These are phyloP conservation scores for Suillus ampliporus DNA, from an alignment of 768 basidiomycete genomes.

Conservation along the genomic window DNA sequence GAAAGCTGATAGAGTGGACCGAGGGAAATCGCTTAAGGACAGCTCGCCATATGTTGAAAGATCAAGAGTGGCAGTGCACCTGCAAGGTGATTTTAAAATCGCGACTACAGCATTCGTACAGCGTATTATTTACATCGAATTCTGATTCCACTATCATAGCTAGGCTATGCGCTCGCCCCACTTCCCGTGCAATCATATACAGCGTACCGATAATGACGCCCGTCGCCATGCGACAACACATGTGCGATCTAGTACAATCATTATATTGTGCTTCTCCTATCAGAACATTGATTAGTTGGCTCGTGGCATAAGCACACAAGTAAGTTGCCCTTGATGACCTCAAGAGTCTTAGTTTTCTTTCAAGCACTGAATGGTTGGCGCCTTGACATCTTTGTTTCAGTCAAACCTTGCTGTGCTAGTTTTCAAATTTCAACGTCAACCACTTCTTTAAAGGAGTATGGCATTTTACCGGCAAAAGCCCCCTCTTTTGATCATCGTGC, in stretches of 20 bases:
- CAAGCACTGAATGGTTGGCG: too few relatives aligned
- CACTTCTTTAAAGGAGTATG: not conserved
- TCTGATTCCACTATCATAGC: not conserved
- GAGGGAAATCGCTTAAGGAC: constrained; percentile 4
- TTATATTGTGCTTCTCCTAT: too few relatives aligned
- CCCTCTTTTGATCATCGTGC: not conserved
- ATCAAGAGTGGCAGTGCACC: constrained; percentile 5
- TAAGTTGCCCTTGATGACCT: not conserved
- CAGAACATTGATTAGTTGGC: not conserved
- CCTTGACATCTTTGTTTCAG: too few relatives aligned
- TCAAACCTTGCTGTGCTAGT: not conserved
- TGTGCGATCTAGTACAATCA: too few relatives aligned
- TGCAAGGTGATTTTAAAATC: not conserved
- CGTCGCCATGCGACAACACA: too few relatives aligned
- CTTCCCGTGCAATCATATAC: not conserved
- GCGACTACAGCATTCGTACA: not conserved
- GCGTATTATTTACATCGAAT: not conserved
- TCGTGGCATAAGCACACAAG: not conserved
- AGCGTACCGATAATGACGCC: not conserved
- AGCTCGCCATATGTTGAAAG: constrained; percentile 2
- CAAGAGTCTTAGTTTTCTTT: too few relatives aligned
- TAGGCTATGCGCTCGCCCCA: not conserved
- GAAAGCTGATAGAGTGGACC: constrained; percentile 10
- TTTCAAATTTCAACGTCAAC: not conserved
- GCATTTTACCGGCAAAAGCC: not conserved